Evolutionary conservation across 2,329 filamentous ascomycete genomes (phyloP).

Genomic region (Fonsecaea erecta): DNA sequence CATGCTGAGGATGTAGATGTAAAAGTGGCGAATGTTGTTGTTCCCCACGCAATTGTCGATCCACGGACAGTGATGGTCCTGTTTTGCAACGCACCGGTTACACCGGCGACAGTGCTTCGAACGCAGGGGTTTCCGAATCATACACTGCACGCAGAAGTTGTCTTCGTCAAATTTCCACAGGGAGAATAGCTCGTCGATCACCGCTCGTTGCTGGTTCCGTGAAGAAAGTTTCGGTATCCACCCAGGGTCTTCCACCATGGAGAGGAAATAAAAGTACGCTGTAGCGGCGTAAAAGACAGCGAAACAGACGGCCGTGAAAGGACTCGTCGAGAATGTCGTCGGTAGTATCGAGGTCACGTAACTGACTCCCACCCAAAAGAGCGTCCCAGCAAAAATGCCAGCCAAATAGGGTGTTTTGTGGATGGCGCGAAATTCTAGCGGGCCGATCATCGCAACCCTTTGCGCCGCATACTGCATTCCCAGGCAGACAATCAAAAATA

Average conservation of each 20-base stretch:
- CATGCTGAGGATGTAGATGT: slow-evolving; percentile 81
- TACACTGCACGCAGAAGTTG: slow-evolving; percentile 92
- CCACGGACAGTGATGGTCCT: slow-evolving; percentile 98
- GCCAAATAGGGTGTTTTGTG: slow-evolving; percentile 95
- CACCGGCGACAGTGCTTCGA: slow-evolving; percentile 96
- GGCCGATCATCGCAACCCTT: slow-evolving; percentile 79
- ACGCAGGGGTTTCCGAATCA: slow-evolving; percentile 88
- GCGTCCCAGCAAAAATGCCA: slow-evolving; percentile 85
- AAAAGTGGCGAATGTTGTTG: slow-evolving; percentile 96
- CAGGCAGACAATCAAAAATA: slow-evolving; percentile 54
- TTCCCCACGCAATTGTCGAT: slow-evolving; percentile 94
- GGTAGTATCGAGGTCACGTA: slow-evolving; percentile 78
- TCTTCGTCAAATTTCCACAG: slow-evolving; percentile 90
- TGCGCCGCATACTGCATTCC: slow-evolving; percentile 76
- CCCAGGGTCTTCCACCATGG: slow-evolving; percentile 88
- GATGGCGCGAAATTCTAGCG: slow-evolving; percentile 83
- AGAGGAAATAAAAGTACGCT: slow-evolving; percentile 82
- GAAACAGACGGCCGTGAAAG: slow-evolving; percentile 81
- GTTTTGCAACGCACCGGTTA: slow-evolving; percentile 89
- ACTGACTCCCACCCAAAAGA: slow-evolving; percentile 78
- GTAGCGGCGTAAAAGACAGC: slow-evolving; percentile 67
- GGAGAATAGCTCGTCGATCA: slow-evolving; percentile 83
- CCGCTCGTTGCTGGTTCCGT: slow-evolving; percentile 84
- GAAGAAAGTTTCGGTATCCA: slow-evolving; percentile 90
- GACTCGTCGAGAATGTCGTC: slow-evolving; percentile 69